Conservation (phyloP, 768 basidiomycete species). For the Rubroboletus pulcherrimus region DNA sequence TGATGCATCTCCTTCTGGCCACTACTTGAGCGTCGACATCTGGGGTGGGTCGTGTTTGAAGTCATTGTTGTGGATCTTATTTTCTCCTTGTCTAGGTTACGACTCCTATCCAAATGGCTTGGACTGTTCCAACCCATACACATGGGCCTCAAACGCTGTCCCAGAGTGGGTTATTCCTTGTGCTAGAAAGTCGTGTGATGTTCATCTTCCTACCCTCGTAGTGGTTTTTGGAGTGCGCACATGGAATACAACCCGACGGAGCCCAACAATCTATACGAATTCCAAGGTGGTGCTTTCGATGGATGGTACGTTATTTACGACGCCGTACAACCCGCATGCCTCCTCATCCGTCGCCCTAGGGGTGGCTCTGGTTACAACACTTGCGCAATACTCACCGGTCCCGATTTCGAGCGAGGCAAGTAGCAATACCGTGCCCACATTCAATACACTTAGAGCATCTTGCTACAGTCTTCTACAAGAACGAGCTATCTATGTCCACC, state of each 20-base stretch:
- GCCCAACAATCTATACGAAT: slow-evolving; percentile 25
- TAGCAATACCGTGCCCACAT: background rate
- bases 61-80: background rate
- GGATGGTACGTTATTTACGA: slow-evolving; percentile 44
- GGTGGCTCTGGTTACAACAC: slow-evolving; percentile 22
- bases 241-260: slow-evolving; percentile 16
- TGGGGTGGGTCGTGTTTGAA: slow-evolving; percentile 36
- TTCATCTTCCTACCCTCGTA: background rate
- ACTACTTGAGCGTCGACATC: slow-evolving; percentile 45
- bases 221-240: slow-evolving; percentile 41
- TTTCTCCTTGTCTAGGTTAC: slow-evolving; percentile 9
- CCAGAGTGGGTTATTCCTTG: slow-evolving; percentile 28
- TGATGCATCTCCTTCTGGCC: slow-evolving; percentile 44
- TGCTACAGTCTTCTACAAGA: slow-evolving; percentile 19
- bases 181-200: background rate
- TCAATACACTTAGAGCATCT: slow-evolving; percentile 3
- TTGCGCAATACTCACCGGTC: slow-evolving; percentile 23
- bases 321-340: background rate
- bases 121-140: slow-evolving; percentile 47
- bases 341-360: slow-evolving; percentile 11
- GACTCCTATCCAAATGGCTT: slow-evolving; percentile 48
- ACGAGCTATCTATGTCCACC: slow-evolving; percentile 16
- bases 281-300: slow-evolving; percentile 49
- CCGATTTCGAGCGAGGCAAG: slow-evolving; percentile 24
- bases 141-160: slow-evolving; percentile 43